Conservation (phyloP, 2,329 filamentous ascomycete genomes). For the Nigrospora oryzae region DNA sequence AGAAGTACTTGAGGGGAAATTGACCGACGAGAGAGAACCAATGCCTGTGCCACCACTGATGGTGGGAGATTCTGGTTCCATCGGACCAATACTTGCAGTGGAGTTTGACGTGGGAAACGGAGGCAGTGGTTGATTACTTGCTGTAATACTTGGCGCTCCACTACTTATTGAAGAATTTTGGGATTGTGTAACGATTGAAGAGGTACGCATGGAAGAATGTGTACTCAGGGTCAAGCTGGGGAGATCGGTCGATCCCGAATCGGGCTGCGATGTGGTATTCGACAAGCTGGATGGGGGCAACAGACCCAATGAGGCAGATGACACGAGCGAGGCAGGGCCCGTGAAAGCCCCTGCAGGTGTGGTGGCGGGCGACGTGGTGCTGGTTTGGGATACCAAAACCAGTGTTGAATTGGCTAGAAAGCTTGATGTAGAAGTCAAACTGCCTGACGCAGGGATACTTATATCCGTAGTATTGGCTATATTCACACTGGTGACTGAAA, state of each 20-base stretch:
- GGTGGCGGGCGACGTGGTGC: background rate
- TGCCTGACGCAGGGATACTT: constrained; percentile 15
- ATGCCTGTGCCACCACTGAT: background rate
- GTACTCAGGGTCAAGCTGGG: no score
- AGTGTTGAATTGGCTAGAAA: background rate
- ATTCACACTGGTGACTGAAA: background rate
- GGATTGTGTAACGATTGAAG: no score
- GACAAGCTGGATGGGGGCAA: no score
- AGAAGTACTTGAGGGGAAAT: background rate
- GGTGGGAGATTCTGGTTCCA: background rate
- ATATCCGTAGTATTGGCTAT: constrained; percentile 6
- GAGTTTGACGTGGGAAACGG: background rate
- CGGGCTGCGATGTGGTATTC: no score
- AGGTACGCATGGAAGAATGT: no score
- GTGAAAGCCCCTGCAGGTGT: constrained; percentile 2
- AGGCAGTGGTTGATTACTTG: no score
- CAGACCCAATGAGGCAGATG: background rate
- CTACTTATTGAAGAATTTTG: no score
- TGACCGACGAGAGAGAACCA: background rate
- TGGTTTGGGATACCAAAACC: background rate
- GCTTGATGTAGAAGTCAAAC: constrained; percentile 7
- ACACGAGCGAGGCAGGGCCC: background rate
- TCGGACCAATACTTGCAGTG: background rate
- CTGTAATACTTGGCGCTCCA: no score
- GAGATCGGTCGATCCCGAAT: no score